Percentiles rank a stretch among this genome's conserved stretches.
These are phyloP conservation scores for Hura crepitans DNA, from an alignment of 441 rosid genomes.

Conservation along the genomic window DNA sequence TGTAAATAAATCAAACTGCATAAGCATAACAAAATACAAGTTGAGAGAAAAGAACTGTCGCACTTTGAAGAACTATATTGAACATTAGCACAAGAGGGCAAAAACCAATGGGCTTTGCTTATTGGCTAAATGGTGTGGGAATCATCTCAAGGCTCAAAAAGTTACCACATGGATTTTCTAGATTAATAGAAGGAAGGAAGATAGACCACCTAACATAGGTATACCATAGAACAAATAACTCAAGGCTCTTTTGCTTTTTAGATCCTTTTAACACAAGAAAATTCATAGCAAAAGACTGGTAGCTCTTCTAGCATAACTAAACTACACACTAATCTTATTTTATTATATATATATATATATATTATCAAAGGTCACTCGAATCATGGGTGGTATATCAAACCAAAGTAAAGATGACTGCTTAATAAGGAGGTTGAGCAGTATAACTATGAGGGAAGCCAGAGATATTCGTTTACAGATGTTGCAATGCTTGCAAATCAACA, in stretches of 20 bases:
- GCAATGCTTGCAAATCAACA: background rate
- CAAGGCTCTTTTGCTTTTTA: background rate
- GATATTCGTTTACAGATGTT: background rate
- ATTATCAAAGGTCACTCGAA: background rate
- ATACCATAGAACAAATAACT: background rate
- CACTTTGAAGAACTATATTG: background rate
- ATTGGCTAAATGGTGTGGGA: no score
- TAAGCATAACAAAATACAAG: background rate
- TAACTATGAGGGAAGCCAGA: background rate
- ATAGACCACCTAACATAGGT: background rate
- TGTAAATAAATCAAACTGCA: background rate
- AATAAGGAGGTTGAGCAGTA: background rate
- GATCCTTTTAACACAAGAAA: background rate
- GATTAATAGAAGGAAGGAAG: background rate
- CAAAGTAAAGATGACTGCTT: background rate
- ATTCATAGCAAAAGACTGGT: background rate
- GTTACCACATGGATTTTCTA: background rate
- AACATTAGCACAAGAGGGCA: background rate
- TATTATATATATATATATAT: no score
- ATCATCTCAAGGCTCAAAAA: background rate
- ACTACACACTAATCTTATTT: background rate
- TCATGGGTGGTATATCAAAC: background rate
- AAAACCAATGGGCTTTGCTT: no score
- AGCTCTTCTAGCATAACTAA: background rate
- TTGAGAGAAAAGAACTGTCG: background rate